phyloP scores from a whole-genome alignment of 495 filamentous ascomycete genomes.

The Mytilinidion resinicola region DNA sequence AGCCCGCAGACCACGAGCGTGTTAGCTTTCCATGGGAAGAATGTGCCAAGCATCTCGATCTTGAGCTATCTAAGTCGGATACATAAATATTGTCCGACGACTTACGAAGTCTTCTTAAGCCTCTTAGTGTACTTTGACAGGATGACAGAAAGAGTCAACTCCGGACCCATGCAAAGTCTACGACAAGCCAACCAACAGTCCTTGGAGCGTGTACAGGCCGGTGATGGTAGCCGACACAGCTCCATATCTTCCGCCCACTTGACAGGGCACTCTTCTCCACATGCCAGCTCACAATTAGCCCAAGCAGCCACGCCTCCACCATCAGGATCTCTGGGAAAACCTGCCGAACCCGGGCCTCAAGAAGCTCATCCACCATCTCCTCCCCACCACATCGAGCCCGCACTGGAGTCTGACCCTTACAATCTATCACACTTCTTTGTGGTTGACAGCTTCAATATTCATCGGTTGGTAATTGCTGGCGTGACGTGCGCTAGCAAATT shows the following conservation, averaged over 20 bases:
- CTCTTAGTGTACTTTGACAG: conserved; percentile 96
- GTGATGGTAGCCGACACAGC: conserved; percentile 20
- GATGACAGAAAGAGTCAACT: conserved; percentile 95
- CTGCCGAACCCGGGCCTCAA: conserved; percentile 27
- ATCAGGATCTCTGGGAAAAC: conserved; percentile 36
- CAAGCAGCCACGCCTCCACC: conserved; percentile 37
- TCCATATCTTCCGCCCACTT: conserved; percentile 22
- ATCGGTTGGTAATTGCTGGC: conserved; percentile 91
- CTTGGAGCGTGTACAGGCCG: conserved; percentile 22
- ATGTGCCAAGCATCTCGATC: conserved; percentile 95
- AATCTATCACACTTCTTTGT: conserved; percentile 80
- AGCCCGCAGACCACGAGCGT: conserved; percentile 81
- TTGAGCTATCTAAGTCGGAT: conserved; percentile 93
- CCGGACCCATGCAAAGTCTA: conserved; percentile 48
- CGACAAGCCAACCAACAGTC: conserved; percentile 40
- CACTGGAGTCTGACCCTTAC: conserved; percentile 45
- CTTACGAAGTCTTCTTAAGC: conserved; percentile 95
- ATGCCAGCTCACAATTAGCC: conserved; percentile 15
- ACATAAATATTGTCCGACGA: conserved; percentile 98
- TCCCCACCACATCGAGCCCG: conserved; percentile 26
- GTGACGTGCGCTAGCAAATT: conserved; percentile 99
- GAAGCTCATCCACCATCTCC: conserved; percentile 25
- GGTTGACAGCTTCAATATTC: conserved; percentile 98
- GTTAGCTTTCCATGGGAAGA: conserved; percentile 98
- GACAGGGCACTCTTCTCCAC: neutral